Evolutionary conservation across 1,284 basidiomycete species (phyloP).

Genomic region (Stereum hirsutum): DNA sequence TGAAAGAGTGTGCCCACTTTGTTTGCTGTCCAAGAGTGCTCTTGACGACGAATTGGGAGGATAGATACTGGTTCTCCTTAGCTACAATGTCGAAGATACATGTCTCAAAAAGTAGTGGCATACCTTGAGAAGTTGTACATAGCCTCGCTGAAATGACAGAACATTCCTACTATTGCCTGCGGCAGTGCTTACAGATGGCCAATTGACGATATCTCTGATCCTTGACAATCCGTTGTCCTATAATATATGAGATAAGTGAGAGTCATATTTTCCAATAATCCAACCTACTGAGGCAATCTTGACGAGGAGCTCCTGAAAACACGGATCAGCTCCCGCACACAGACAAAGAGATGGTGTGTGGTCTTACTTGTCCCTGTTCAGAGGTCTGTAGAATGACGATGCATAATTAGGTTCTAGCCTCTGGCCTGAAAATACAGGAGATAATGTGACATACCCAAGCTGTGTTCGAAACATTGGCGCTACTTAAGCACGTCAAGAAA

Average conservation of each 20-base stretch:
- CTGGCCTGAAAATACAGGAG: not conserved
- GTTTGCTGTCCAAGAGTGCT: conserved; percentile 51
- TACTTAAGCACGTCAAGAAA: not conserved
- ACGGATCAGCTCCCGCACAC: not conserved
- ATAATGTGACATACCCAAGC: not conserved
- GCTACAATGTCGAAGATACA: too few species aligned
- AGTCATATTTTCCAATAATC: not conserved
- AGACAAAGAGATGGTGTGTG: not conserved
- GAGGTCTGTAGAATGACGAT: not conserved
- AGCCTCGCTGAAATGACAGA: conserved; percentile 57
- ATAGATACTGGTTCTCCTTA: conserved; percentile 37
- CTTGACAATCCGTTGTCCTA: not conserved
- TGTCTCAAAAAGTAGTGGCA: too few species aligned
- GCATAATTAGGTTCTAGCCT: too few species aligned
- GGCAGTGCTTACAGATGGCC: not conserved
- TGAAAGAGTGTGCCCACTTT: not conserved
- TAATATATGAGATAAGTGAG: not conserved
- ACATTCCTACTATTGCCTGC: not conserved
- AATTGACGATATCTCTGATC: not conserved
- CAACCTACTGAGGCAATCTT: not conserved
- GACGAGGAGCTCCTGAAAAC: not conserved
- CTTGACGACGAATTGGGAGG: conserved; percentile 55
- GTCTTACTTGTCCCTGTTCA: not conserved
- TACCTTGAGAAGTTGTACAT: conserved; percentile 50
- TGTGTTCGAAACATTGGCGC: not conserved